Evolutionary conservation across 2,329 filamentous ascomycete genomes (phyloP), one percentile per base, ranked within the genome.

Genomic region (Cercospora nicotianae): DNA sequence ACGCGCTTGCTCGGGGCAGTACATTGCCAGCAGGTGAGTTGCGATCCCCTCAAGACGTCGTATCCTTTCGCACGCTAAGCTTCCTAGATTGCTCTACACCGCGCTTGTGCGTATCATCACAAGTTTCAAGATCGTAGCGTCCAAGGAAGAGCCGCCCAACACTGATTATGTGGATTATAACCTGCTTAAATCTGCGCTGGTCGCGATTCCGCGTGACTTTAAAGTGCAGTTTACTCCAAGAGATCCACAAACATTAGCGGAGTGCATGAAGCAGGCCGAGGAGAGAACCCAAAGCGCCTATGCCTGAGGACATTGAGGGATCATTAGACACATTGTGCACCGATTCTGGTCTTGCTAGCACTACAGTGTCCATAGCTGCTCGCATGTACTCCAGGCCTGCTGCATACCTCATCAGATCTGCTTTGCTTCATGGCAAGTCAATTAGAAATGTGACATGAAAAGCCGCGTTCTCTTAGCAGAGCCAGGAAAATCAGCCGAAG

Each of bases 151-250:
- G 53, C 86, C 86, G 0, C 87, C 86, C 0, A 88, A 87, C 70
- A 88, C 86, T 0, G 86, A 88, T 73, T 88, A 88, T 69, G 83
- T 88, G 4, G 86, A 89, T 5, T 88, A 88, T 72, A 89, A 88
- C 70, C 81, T 85, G 72, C 83, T 87, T 72, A 88, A 88, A 77
- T 84, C 82, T 1, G 86, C 86, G 0, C 72, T 89, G 36, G 86
- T 88, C 12, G 87, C 87, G 0, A 88, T 89, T 61, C 87, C 87
- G 1, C 77, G 83, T 55, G 82, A 87, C 55, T 89, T 88, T 75
- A 87, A 86, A 72, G 82, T 88, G 5, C 84, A 79, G 72, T 75
- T 89, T n/a, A 78, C 87, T 16, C 84, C 85, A 0, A 79, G 86
- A 57, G 84, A 86, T 71, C 73, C 77, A 1, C 75, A 67, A 0